Conservation (phyloP, 495 filamentous ascomycete species). For the Glutinoglossum americanum region DNA sequence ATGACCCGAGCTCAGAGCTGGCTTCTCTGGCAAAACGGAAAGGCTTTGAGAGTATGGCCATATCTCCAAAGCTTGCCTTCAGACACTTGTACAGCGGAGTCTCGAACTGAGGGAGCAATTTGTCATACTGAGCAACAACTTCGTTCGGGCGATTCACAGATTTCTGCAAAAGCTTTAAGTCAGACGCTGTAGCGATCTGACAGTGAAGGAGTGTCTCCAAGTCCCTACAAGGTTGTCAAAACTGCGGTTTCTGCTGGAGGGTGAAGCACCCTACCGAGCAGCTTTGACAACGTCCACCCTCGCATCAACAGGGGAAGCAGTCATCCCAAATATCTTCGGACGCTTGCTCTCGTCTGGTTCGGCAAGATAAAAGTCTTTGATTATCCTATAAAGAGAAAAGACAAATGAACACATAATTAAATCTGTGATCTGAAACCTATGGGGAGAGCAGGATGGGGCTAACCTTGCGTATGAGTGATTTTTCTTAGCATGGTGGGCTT, state of each 20-base stretch:
- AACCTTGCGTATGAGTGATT: slow-evolving; percentile 72
- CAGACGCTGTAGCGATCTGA: slow-evolving; percentile 62
- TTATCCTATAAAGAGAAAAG: slow-evolving; percentile 30
- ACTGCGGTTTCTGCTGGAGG: background rate
- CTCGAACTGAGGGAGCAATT: slow-evolving; percentile 27
- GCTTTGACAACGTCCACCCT: slow-evolving; percentile 46
- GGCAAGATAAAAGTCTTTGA: slow-evolving; percentile 60
- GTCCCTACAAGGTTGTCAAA: slow-evolving; percentile 21
- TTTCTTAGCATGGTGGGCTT: slow-evolving; percentile 93
- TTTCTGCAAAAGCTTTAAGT: slow-evolving; percentile 36
- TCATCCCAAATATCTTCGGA: slow-evolving; percentile 90
- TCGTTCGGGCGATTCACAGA: slow-evolving; percentile 40
- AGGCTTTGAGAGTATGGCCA: slow-evolving; percentile 32
- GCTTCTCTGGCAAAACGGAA: slow-evolving; percentile 36
- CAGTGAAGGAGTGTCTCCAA: slow-evolving; percentile 61
- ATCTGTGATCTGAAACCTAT: background rate
- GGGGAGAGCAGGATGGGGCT: background rate
- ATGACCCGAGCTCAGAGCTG: slow-evolving; percentile 51
- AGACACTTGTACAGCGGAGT: slow-evolving; percentile 43
- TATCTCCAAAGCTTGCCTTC: slow-evolving; percentile 29
- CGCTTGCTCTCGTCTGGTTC: slow-evolving; percentile 22
- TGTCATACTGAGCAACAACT: slow-evolving; percentile 32
- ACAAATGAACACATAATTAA: slow-evolving; percentile 2
- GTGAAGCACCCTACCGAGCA: slow-evolving; percentile 26
- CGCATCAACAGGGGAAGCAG: slow-evolving; percentile 85